Percentiles rank a stretch among this genome's conserved stretches.
These are phyloP conservation scores for Coriaria nepalensis DNA, from an alignment of 306 rosid genomes.

Conservation along the genomic window DNA sequence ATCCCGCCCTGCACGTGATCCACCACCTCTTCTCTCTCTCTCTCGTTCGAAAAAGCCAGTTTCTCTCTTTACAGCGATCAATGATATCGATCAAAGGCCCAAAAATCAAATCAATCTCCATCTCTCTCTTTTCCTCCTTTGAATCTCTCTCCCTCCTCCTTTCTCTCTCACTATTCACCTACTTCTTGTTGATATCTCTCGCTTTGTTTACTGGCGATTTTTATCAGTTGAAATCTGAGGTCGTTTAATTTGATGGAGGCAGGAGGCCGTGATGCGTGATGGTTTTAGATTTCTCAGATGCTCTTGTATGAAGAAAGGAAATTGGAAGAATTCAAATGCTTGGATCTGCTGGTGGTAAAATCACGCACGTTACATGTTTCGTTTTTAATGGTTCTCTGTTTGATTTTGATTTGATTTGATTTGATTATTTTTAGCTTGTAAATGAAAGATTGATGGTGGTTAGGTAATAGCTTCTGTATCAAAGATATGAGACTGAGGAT, in stretches of 20 bases:
- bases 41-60: constrained; percentile 15
- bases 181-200: constrained; percentile 8
- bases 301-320: constrained; percentile 13
- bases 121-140: constrained; percentile 15
- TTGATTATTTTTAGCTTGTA: too few species aligned
- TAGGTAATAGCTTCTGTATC: too few species aligned
- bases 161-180: neutral
- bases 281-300: constrained; percentile 39
- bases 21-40: constrained; percentile 24
- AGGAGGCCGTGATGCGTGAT: constrained; percentile 16
- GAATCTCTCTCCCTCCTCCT: constrained; percentile 12
- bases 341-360: constrained; percentile 31
- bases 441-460: too few species aligned
- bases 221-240: constrained; percentile 6
- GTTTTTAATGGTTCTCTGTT: too few species aligned
- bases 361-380: too few species aligned
- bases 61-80: constrained; percentile 32
- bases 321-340: constrained; percentile 30
- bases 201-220: too few species aligned
- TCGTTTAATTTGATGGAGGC: constrained; percentile 1
- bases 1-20: constrained; percentile 64
- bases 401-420: neutral
- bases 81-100: constrained; percentile 31
- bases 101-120: constrained; percentile 26
- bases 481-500: too few species aligned